A percentile compares a stretch with the other conserved stretches of the same genome.
These are phyloP conservation scores for Trametes hirsuta DNA, from an alignment of 1,284 basidiomycete species.

Conservation along the genomic window DNA sequence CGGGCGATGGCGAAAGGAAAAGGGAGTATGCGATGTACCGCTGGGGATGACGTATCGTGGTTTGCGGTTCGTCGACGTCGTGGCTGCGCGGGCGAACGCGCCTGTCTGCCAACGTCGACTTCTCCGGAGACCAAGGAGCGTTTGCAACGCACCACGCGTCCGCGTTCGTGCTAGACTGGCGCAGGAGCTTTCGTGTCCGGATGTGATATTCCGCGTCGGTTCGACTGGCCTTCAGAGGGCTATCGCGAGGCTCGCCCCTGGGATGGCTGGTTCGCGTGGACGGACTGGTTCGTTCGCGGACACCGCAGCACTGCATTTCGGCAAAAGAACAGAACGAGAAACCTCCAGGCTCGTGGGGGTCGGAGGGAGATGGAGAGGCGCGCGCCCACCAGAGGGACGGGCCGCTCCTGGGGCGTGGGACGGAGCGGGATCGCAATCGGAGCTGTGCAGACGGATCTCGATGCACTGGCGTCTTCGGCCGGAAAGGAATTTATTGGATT, in stretches of 20 bases:
- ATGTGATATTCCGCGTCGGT: neutral
- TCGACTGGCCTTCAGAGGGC: neutral
- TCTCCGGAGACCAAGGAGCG: slow-evolving; percentile 18
- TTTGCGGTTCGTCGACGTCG: neutral
- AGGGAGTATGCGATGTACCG: neutral
- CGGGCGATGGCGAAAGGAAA: no score
- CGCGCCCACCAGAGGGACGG: neutral
- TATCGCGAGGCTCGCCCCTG: neutral
- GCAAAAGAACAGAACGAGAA: neutral
- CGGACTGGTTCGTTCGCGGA: no score
- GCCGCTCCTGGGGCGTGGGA: neutral
- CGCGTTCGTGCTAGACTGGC: neutral
- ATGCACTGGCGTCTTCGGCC: neutral
- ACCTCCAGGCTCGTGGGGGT: neutral
- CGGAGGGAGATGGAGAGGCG: slow-evolving; percentile 2
- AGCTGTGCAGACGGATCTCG: slow-evolving; percentile 11
- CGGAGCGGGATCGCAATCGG: slow-evolving; percentile 11
- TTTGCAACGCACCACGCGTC: neutral
- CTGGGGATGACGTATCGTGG: slow-evolving; percentile 20
- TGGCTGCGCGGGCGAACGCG: neutral
- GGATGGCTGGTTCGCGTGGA: neutral
- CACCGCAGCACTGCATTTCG: slow-evolving; percentile 14
- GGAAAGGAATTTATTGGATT: slow-evolving; percentile 5
- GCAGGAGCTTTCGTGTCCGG: neutral
- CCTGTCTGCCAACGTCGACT: slow-evolving; percentile 14